A percentile compares a stretch with the other conserved stretches of the same genome.
Evolutionary conservation across 805 yeast genomes (phyloP).

Genomic region (Metschnikowia cubensis): DNA sequence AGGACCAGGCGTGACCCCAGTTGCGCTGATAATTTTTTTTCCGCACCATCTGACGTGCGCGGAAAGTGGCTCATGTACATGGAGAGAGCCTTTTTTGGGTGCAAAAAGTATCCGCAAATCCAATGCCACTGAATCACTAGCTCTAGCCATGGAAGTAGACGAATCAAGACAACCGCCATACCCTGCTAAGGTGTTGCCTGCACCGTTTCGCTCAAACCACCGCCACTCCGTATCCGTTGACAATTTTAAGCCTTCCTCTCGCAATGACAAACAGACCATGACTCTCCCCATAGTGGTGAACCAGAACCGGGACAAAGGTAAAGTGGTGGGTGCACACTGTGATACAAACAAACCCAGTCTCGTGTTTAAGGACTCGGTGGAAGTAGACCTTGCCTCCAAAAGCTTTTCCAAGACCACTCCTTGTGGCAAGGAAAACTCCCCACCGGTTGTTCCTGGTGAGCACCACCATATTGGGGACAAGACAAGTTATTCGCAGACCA

Average conservation of each 20-base stretch:
- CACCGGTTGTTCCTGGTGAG: not conserved
- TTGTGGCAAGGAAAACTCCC: not conserved
- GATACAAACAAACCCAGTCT: not conserved
- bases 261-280: not conserved
- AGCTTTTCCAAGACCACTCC: not conserved
- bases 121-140: not conserved
- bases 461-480: not conserved
- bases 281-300: constrained; percentile 1
- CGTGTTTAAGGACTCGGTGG: not conserved
- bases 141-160: not conserved
- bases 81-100: constrained; percentile 2
- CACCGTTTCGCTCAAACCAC: not conserved
- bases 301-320: not conserved
- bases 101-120: not conserved
- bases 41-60: constrained; percentile 1
- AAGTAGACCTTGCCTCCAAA: not conserved
- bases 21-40: not conserved
- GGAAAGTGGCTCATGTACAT: not conserved
- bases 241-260: not conserved
- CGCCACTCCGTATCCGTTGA: not conserved
- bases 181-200: not conserved
- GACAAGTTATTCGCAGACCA: not conserved
- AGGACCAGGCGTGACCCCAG: not conserved
- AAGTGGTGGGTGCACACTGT: not conserved
- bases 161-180: not conserved